phyloP scores from a whole-genome alignment of 2,329 filamentous ascomycete species.

The Septoria linicola region DNA sequence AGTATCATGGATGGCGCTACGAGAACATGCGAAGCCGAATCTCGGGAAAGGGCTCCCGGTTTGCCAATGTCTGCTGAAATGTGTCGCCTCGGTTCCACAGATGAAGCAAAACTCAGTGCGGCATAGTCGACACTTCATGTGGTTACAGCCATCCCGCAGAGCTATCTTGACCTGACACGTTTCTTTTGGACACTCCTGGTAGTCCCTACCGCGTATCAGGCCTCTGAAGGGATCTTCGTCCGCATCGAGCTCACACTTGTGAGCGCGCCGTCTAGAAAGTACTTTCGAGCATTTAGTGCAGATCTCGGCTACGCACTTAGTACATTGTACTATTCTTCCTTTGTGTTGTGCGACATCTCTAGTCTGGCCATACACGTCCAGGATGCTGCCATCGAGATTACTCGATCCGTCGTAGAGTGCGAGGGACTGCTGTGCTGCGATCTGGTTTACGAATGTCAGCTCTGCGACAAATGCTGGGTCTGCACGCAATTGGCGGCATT shows the following conservation, averaged over 20 bases:
- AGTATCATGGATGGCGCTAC: constrained; percentile 1
- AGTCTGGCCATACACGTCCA: neutral
- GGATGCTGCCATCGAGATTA: neutral
- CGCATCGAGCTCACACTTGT: constrained; percentile 2
- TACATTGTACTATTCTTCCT: neutral
- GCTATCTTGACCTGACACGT: constrained; percentile 1
- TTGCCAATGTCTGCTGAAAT: constrained; percentile 1
- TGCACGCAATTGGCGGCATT: neutral
- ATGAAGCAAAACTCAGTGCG: constrained; percentile 9
- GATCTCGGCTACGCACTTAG: neutral
- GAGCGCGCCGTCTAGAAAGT: neutral
- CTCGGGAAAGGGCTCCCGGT: neutral
- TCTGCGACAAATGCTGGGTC: neutral
- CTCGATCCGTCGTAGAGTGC: neutral
- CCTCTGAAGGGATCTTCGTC: constrained; percentile 9
- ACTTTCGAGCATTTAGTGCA: neutral
- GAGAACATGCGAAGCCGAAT: neutral
- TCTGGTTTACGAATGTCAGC: neutral
- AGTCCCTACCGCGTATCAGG: neutral
- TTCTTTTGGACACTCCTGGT: constrained; percentile 5
- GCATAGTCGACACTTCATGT: neutral
- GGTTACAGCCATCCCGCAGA: constrained; percentile 9
- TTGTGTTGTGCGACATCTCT: neutral
- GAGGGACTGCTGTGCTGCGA: neutral
- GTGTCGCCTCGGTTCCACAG: constrained; percentile 3